Base-by-base conservation (phyloP, 257 asterid species). In the Przewalskia tangutica region DNA sequence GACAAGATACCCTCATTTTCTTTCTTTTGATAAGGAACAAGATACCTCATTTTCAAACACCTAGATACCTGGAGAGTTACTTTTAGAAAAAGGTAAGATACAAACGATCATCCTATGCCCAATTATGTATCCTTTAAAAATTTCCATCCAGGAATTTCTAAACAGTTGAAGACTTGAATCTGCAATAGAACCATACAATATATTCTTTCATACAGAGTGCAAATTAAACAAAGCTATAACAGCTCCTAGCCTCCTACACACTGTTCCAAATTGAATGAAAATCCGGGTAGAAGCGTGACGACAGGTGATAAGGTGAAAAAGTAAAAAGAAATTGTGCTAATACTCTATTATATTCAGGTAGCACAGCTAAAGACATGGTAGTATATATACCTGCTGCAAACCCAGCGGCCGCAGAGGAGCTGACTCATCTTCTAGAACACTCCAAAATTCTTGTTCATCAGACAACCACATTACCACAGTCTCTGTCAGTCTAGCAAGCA, bases 381-480 rank as follows among this genome's bases (percentile, higher is more conserved):
- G 79, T 48, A 48, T 38, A 23, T 13, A 23, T 85, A 96, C 99
- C 99, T 94, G 99, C 88, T 92, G 98, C 86, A 96, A 85, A 17
- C 99, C 99, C 53, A 89, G 84, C 34, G 97, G 95, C 64, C 88
- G 91, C 81, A 96, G 97, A 82, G 97, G 97, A 84, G 97, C 94
- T 3, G 95, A 88, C 7, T 87, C 87, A 60, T 94, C 97, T 90
- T 96, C 99, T 79, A 96, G 85, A 83, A 94, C 88, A 78, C 91
- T 89, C 99, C 99, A 96, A 83, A 96, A 96, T 81, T 96, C 99
- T 85, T 91, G 95, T 89, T 96, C 98, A 59, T 94, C 95, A 12
- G 95, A 93, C 87, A 96, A 85, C 99, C 99, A 96, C 86, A 96
- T 91, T 34, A 96, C 97, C 87, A 96, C 97, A 0, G 99, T 96